Evolutionary conservation across 805 yeast genomes (phyloP).

Genomic region (Brettanomyces custersianus): DNA sequence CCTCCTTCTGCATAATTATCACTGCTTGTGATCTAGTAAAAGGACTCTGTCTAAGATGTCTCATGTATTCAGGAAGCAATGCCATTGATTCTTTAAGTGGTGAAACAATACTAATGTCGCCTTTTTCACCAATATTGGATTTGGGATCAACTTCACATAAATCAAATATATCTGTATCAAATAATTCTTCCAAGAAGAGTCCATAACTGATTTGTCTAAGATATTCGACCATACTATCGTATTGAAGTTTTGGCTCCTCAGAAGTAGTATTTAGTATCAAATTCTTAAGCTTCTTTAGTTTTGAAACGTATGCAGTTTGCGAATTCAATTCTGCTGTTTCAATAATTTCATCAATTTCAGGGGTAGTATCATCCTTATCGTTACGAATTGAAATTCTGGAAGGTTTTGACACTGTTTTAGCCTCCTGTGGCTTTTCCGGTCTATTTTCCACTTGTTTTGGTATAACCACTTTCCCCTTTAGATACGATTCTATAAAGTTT

Average conservation of each 20-base stretch:
- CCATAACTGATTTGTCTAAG: constrained; percentile 52
- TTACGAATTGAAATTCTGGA: too few relatives aligned
- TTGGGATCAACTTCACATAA: constrained; percentile 34
- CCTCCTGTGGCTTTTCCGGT: too few relatives aligned
- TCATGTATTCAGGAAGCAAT: constrained; percentile 39
- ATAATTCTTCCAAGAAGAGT: constrained; percentile 53
- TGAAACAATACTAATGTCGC: constrained; percentile 33
- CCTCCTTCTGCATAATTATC: constrained; percentile 36
- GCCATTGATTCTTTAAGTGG: constrained; percentile 39
- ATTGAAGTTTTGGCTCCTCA: constrained; percentile 19
- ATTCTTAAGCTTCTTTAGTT: constrained; percentile 11
- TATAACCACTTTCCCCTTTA: too few relatives aligned
- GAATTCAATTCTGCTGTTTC: not conserved
- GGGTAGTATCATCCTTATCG: too few relatives aligned
- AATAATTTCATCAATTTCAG: not conserved
- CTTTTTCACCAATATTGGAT: constrained; percentile 18
- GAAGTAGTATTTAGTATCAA: constrained; percentile 15
- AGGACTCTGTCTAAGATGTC: constrained; percentile 47
- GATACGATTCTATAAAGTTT: too few relatives aligned
- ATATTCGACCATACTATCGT: constrained; percentile 42
- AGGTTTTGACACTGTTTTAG: too few relatives aligned
- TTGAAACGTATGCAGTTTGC: not conserved
- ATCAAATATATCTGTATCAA: constrained; percentile 35
- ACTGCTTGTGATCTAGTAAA: constrained; percentile 51
- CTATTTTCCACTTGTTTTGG: too few relatives aligned